These are phyloP conservation scores for Pythium inflatum DNA, from an alignment of 352 stramenopile genomes.

Conservation along the genomic window DNA sequence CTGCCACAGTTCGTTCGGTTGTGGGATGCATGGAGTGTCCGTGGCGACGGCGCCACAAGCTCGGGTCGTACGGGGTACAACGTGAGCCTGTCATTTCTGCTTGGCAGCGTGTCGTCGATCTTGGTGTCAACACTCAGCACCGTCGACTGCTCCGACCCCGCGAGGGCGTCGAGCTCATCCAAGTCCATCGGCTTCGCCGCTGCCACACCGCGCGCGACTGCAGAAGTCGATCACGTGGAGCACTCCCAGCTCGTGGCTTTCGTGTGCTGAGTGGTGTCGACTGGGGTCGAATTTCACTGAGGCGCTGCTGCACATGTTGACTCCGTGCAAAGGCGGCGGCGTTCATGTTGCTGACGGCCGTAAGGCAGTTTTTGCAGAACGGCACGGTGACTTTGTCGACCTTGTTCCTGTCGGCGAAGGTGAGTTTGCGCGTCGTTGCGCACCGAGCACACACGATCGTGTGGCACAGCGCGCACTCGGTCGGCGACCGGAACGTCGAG, in stretches of 20 bases:
- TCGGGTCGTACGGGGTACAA: no score
- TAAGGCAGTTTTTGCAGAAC: slow-evolving; percentile 29
- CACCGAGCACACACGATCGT: slow-evolving; percentile 14
- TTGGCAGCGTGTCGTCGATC: background rate
- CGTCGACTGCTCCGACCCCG: background rate
- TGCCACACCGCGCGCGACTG: no score
- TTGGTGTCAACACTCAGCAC: background rate
- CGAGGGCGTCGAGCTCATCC: background rate
- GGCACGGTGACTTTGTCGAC: slow-evolving; percentile 2
- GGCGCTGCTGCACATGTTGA: slow-evolving; percentile 9
- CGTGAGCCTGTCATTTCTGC: no score
- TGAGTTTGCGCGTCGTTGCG: slow-evolving; percentile 17
- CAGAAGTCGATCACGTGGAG: no score
- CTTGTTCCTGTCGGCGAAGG: background rate
- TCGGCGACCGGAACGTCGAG: background rate
- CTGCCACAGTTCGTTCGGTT: slow-evolving; percentile 14
- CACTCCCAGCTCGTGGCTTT: background rate
- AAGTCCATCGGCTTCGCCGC: no score
- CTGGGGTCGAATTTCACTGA: background rate
- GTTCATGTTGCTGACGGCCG: slow-evolving; percentile 6
- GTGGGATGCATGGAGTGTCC: background rate
- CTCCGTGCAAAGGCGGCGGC: slow-evolving; percentile 5
- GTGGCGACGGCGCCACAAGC: background rate
- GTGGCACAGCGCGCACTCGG: slow-evolving; percentile 16
- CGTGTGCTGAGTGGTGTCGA: background rate